Conservation (phyloP, 331 rosid genomes). For the Arachis monticola region DNA sequence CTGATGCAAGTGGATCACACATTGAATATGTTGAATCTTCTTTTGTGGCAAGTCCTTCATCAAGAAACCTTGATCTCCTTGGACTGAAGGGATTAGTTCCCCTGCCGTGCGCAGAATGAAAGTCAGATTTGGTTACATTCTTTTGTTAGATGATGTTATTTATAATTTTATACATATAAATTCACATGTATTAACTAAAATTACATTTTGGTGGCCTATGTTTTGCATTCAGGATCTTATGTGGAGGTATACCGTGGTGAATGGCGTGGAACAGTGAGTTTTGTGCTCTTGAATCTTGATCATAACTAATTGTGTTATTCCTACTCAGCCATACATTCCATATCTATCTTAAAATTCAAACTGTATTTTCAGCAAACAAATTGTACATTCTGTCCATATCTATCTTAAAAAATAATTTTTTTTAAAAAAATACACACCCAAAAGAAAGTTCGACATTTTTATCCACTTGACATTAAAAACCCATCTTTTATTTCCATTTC, state of each 20-base stretch:
- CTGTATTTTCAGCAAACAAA: neutral
- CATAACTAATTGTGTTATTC: constrained; percentile 23
- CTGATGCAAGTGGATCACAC: constrained; percentile 70
- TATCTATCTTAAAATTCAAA: neutral
- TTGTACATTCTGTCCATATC: neutral
- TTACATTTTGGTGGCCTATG: constrained; percentile 35
- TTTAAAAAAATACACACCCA: too few species aligned
- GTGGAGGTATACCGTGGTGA: constrained; percentile 98
- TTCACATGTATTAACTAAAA: constrained; percentile 14
- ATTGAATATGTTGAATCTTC: constrained; percentile 24
- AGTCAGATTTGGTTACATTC: constrained; percentile 46
- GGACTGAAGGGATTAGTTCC: constrained; percentile 95
- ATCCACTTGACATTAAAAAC: neutral
- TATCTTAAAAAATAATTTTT: too few species aligned
- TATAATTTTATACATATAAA: constrained; percentile 17
- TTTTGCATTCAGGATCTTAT: constrained; percentile 77
- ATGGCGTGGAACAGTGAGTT: constrained; percentile 98
- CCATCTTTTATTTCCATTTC: too few species aligned
- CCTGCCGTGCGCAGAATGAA: constrained; percentile 76
- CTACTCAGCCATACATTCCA: constrained; percentile 13
- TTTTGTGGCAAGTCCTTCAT: constrained; percentile 63
- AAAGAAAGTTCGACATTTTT: constrained; percentile 58
- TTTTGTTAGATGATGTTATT: neutral
- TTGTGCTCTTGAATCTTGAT: constrained; percentile 26
- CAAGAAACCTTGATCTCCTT: constrained; percentile 95